Evolutionary conservation across 306 rosid species (phyloP), one percentile per base, ranked within the genome.

Genomic region (Trifolium fragiferum): DNA sequence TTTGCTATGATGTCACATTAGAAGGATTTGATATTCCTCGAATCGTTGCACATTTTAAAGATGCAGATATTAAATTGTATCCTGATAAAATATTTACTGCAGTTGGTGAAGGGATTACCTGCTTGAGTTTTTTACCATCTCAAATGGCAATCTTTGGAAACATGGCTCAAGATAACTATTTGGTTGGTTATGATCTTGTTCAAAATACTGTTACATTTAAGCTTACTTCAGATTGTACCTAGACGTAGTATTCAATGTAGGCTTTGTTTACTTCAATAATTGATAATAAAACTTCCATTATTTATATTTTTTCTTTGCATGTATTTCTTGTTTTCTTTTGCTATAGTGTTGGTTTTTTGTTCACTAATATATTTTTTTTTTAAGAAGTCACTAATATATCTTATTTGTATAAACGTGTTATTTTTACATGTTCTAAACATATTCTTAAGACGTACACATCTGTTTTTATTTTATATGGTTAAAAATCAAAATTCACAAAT

Each of bases 111-210:
- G 63, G 12, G 0, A 68, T 79, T 0, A 32, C 61, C 4, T 92
- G 97, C 55, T 86, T 92, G 0, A 86, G 88, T 13, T 83, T 92
- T 20, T 0, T 1, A 1, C 0, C 7, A 19, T 0, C 10, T 3
- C 0, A 5, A 0, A 0, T 0, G 2, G 27, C 80, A 0, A 82
- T 92, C n/a, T 85, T 78, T 23, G 96, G 93, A 0, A 92, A 86
- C 49, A 0, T 92, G 44, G 80, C 86, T 0, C 96, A 92, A 54
- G 30, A 19, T 32, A 82, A 81, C 40, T 67, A 86, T 49, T 30
- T 80, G 64, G 82, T 86, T n/a, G 97, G 96, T 0, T 92, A 89
- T 59, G 90, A 89, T 44, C 46, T 60, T 1, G 10, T 18, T 13
- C 33, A 46, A 10, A 70, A 43, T 4, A 53, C n/a, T 0, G 76